Conservation (phyloP, 257 asterid genomes). For the Verbena officinalis region DNA sequence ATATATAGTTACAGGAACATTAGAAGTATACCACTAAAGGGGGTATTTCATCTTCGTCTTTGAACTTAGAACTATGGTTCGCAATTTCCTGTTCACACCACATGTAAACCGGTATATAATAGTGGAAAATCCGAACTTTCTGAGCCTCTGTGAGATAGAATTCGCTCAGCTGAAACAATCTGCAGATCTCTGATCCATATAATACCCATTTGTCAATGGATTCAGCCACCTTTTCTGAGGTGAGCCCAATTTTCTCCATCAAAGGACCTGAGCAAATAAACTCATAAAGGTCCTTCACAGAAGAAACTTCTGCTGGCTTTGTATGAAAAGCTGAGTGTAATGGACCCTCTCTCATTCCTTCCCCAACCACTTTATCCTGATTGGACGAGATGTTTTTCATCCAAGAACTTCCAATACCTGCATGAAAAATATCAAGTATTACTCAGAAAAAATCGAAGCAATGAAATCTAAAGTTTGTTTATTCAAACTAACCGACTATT, state of each 20-base stretch:
- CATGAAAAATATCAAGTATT: slow-evolving; percentile 24
- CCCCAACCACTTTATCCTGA: slow-evolving; percentile 31
- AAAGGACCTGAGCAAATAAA: slow-evolving; percentile 90
- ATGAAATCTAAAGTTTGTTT: too few species aligned
- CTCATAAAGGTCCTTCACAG: slow-evolving; percentile 71
- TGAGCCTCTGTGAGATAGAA: slow-evolving; percentile 73
- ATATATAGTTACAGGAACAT: too few species aligned
- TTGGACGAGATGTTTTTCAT: slow-evolving; percentile 46
- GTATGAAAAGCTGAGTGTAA: slow-evolving; percentile 45
- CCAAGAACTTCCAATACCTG: slow-evolving; percentile 68
- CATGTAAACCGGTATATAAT: slow-evolving; percentile 89
- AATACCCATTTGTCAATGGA: slow-evolving; percentile 84
- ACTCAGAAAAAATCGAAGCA: not conserved
- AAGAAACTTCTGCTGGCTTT: slow-evolving; percentile 56
- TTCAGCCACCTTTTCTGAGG: slow-evolving; percentile 77
- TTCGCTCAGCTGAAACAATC: slow-evolving; percentile 80
- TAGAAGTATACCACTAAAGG: slow-evolving; percentile 76
- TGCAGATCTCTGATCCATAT: slow-evolving; percentile 79
- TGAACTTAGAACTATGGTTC: slow-evolving; percentile 57
- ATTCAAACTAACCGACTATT: too few species aligned
- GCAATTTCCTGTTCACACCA: slow-evolving; percentile 94
- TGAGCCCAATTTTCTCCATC: slow-evolving; percentile 57
- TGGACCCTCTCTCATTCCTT: slow-evolving; percentile 45
- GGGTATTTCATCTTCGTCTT: slow-evolving; percentile 72
- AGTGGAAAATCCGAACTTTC: slow-evolving; percentile 81